These are phyloP conservation scores for Stropharia rugosoannulata DNA, from an alignment of 768 basidiomycete species.

Conservation along the genomic window DNA sequence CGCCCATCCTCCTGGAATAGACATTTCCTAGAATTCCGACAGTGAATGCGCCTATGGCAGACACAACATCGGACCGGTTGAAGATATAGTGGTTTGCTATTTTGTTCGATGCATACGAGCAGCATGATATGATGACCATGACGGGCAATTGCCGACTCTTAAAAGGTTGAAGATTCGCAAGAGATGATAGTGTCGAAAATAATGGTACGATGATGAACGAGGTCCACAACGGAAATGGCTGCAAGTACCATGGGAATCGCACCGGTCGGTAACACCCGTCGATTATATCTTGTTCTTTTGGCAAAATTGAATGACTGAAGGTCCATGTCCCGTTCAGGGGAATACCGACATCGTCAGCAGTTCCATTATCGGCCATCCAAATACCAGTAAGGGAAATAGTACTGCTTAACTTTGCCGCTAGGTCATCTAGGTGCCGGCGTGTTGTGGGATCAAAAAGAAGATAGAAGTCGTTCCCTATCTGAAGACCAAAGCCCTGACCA, in stretches of 20 bases:
- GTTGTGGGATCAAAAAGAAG: conserved; percentile 64
- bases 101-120: conserved; percentile 77
- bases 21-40: conserved; percentile 78
- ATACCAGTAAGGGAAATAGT: conserved; percentile 59
- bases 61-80: conserved; percentile 81
- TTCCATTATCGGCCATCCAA: conserved; percentile 62
- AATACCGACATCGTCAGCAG: conserved; percentile 31
- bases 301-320: conserved; percentile 54
- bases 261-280: conserved; percentile 72
- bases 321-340: conserved; percentile 64
- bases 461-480: conserved; percentile 81
- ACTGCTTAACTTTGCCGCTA: conserved; percentile 51
- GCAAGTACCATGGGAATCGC: conserved; percentile 73
- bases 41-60: conserved; percentile 82
- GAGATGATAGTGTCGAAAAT: conserved; percentile 70
- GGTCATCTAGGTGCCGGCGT: conserved; percentile 48
- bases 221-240: conserved; percentile 78
- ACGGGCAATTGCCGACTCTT: conserved; percentile 70
- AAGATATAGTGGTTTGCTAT: conserved; percentile 84
- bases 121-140: conserved; percentile 85
- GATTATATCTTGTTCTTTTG: conserved; percentile 45
- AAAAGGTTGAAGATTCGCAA: conserved; percentile 78
- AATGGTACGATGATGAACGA: conserved; percentile 73
- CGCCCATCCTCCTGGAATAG: conserved; percentile 79
- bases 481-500: conserved; percentile 71